Evolutionary conservation across 306 rosid genomes (phyloP), one percentile per base, ranked within the genome.

Genomic region (Trifolium fragiferum): DNA sequence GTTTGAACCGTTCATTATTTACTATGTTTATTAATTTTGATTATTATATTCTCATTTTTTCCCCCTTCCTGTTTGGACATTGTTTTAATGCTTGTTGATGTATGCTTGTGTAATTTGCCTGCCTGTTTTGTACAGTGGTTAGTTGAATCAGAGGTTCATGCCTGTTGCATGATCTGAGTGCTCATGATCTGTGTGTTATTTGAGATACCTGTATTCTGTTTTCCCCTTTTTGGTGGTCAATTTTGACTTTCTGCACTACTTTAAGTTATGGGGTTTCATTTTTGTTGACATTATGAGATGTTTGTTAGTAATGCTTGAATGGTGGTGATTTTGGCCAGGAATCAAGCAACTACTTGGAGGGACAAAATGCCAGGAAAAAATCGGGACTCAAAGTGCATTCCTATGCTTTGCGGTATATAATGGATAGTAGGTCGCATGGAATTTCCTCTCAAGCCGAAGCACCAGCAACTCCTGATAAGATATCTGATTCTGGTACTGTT

Each of bases 391-490:
- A 89, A 53, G 78, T 92, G 79, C 91, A 76, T 83, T 80, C 75
- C 30, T 95, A 92, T 75, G 99, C 99, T 62, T 70, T 76, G 85
- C 86, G 93, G 79, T 92, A 87, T 83, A 81, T 95, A 77, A 89
- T 85, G 82, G 84, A 84, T 68, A 86, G 83, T 77, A 76, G 86
- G 27, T 84, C 84, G 68, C 81, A 12, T 53, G 84, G 88, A 76
- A 78, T 80, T 78, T 70, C 76, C 35, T 79, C 85, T 61, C 89
- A 82, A 75, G 97, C 91, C 2, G 92, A 85, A 80, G 91, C 87
- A 66, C 98, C 98, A 0, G 51, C 88, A 77, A 89, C 99, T 58
- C 93, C 98, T 33, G 99, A 95, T 33, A 87, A 90, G 82, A 61
- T 83, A 81, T 90, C 75, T 74, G 98, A 92, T 80, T 75, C 76